Evolutionary conservation across 169 alveolate genomes (phyloP), one percentile per base, ranked within the genome.

Genomic region (Eimeria falciformis): DNA sequence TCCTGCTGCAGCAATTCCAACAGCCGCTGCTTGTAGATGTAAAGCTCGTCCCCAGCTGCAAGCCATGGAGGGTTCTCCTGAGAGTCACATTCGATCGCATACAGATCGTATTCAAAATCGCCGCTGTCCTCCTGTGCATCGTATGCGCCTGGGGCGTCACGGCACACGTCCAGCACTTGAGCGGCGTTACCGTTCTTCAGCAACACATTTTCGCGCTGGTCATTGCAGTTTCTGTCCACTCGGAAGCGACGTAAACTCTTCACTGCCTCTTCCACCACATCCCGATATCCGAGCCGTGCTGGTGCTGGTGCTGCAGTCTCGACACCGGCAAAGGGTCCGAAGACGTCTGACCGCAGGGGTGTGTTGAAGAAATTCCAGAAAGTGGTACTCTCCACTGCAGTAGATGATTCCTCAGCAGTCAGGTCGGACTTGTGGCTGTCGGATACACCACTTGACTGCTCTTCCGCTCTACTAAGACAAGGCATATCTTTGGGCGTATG

Each of bases 81-180:
- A 27, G 33, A 9, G 27, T 58, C 71, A 27, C 11, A 58, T n/a
- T 58, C 71, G 9, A 58, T 58, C 7, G 11, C 71, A 21, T 58
- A 58, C 71, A 58, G 25, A 11, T 58, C 71, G 12, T 50, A 4
- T 7, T n/a, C 47, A 21, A 50, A 23, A 23, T 29, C 73, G 18
- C 27, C 71, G 3, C 18, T 53, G 7, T n/a, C 71, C 2, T 47
- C 66, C 66, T 21, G 46, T 45, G 62, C 53, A 25, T 33, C 50
- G 25, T 47, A 45, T 2, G 88, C 23, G 9, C 47, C 47, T 21
- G 58, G 25, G n/a, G 25, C 55, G 58, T 29, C 23, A 40, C 82
- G 6, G 82, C 82, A 71, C n/a, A 37, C 82, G 25, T 71, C 47
- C 58, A 71, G 50, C 56, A 71, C 47, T 12, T 33, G 21, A 27